Percentiles rank a stretch among this genome's conserved stretches.
phyloP scores from a whole-genome alignment of 2,329 filamentous ascomycete genomes.

The Paecilomyces formosus region DNA sequence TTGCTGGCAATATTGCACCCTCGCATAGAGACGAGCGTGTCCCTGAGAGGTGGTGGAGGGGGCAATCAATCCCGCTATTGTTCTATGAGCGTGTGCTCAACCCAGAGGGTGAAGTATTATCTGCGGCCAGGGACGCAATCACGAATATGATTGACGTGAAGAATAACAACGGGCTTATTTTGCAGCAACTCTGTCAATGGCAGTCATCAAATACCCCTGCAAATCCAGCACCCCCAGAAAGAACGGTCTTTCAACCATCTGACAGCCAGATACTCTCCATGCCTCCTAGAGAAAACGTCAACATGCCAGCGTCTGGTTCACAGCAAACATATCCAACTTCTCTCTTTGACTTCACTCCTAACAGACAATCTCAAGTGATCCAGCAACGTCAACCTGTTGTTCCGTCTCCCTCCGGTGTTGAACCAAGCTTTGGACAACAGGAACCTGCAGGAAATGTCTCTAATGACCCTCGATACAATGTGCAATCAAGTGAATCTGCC shows the following conservation, averaged over 20 bases:
- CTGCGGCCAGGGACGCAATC: constrained; percentile 3
- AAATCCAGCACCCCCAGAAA: neutral
- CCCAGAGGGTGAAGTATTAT: constrained; percentile 12
- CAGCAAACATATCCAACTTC: neutral
- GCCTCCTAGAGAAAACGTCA: neutral
- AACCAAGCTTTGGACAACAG: neutral
- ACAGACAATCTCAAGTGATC: neutral
- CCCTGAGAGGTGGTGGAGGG: constrained; percentile 15
- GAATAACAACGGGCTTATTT: neutral
- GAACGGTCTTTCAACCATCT: neutral
- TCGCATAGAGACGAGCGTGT: constrained; percentile 12
- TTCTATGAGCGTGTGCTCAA: constrained; percentile 27
- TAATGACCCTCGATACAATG: neutral
- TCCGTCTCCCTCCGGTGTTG: neutral
- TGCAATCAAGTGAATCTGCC: neutral
- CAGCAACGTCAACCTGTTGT: neutral
- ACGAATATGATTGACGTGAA: neutral
- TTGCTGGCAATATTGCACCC: constrained; percentile 16
- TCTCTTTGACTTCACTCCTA: neutral
- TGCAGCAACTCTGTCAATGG: neutral
- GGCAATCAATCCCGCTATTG: constrained; percentile 15
- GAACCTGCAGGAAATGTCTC: neutral
- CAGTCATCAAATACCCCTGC: neutral
- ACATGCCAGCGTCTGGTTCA: neutral
- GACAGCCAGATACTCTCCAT: neutral